Evolutionary conservation across 2,329 filamentous ascomycete species (phyloP).

Genomic region (Knufia petricola): DNA sequence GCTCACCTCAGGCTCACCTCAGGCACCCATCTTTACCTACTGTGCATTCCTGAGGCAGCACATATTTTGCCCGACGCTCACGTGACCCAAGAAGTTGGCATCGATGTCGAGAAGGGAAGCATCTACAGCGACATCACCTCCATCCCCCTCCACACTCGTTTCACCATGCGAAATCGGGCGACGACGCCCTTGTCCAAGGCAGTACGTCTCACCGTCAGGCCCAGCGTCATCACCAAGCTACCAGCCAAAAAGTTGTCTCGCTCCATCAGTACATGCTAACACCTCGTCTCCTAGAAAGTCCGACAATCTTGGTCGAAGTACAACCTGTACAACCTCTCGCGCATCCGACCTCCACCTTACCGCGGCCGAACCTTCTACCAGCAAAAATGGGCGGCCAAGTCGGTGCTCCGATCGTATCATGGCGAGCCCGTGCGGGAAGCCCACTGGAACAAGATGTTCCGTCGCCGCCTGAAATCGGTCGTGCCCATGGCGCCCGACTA

Average conservation of each 20-base stretch:
- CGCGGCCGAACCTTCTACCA: conserved; percentile 71
- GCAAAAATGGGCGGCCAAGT: conserved; percentile 94
- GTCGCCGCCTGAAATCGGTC: conserved; percentile 66
- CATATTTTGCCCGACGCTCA: too few species aligned
- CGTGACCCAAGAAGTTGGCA: too few species aligned
- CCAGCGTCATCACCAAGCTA: background rate
- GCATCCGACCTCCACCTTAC: conserved; percentile 37
- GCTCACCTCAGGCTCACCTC: too few species aligned
- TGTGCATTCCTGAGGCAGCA: too few species aligned
- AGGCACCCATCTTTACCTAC: too few species aligned
- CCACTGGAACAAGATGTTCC: conserved; percentile 92
- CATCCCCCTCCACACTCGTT: conserved; percentile 1
- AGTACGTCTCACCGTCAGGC: conserved; percentile 18
- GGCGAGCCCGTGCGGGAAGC: conserved; percentile 89
- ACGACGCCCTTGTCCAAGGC: conserved; percentile 33
- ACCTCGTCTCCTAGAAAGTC: conserved; percentile 57
- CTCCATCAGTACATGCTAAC: background rate
- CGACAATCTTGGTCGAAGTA: conserved; percentile 96
- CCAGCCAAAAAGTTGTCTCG: background rate
- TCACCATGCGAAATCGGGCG: conserved; percentile 36
- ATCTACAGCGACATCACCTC: background rate
- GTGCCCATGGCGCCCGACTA: conserved; percentile 75
- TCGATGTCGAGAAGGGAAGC: too few species aligned
- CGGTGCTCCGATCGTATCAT: conserved; percentile 75
- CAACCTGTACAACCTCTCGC: conserved; percentile 81